phyloP scores from a whole-genome alignment of 208 protist genomes.

The Trypanosomatidae sp. region DNA sequence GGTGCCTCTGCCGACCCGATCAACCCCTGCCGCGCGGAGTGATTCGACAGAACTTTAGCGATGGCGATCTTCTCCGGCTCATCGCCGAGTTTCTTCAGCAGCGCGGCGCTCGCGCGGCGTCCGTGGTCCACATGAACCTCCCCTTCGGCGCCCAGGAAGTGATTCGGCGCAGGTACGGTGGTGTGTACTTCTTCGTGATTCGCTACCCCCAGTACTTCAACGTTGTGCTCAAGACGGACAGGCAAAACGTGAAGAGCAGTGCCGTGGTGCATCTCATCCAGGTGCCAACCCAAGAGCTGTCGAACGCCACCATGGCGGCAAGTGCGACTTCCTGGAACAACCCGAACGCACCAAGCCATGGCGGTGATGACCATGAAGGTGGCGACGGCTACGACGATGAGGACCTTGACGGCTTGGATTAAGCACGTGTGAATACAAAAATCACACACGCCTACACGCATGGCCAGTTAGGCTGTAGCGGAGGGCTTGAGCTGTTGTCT shows the following conservation, averaged over 20 bases:
- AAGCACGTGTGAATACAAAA: background rate
- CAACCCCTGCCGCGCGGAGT: conserved; percentile 81
- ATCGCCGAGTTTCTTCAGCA: conserved; percentile 77
- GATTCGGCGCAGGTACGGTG: conserved; percentile 69
- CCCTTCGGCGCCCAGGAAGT: conserved; percentile 80
- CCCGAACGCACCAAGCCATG: conserved; percentile 12
- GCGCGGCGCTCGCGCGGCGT: conserved; percentile 36
- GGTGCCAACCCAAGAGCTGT: conserved; percentile 36
- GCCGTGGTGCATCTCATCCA: conserved; percentile 80
- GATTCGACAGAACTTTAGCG: conserved; percentile 74
- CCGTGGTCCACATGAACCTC: conserved; percentile 57
- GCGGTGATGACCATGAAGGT: conserved; percentile 4
- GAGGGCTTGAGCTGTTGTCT: background rate
- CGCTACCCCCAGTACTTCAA: conserved; percentile 83
- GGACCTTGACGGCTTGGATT: conserved; percentile 24
- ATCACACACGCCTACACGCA: background rate
- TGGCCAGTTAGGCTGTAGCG: background rate
- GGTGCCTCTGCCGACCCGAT: conserved; percentile 72
- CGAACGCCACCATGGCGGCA: conserved; percentile 19
- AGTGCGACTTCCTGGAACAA: conserved; percentile 5
- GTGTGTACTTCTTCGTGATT: conserved; percentile 74
- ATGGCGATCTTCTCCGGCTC: conserved; percentile 76
- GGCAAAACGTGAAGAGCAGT: conserved; percentile 55
- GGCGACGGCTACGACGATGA: conserved; percentile 26
- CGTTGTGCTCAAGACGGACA: conserved; percentile 72